phyloP scores from a whole-genome alignment of 1,284 basidiomycete genomes.

The Tremellales sp. region DNA sequence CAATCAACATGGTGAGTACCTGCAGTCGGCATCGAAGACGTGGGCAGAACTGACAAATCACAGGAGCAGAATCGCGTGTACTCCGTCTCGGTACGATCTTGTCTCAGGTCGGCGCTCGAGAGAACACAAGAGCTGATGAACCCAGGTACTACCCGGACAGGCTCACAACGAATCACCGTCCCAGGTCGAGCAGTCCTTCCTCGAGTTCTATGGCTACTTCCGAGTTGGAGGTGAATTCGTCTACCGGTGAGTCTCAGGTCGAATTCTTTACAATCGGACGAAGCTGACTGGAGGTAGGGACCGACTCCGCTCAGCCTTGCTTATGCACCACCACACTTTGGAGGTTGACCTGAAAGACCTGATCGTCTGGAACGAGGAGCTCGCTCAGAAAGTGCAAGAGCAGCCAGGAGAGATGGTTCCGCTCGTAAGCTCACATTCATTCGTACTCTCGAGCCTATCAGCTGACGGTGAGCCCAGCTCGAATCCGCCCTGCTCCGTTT shows the following conservation, averaged over 20 bases:
- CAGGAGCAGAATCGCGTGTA: slow-evolving; percentile 60
- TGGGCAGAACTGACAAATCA: background rate
- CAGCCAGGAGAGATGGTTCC: slow-evolving; percentile 85
- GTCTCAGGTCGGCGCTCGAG: background rate
- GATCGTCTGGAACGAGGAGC: slow-evolving; percentile 84
- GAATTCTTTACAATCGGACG: background rate
- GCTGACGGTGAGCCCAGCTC: slow-evolving; percentile 60
- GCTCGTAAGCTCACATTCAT: slow-evolving; percentile 56
- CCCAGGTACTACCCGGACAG: slow-evolving; percentile 60
- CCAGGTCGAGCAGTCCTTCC: slow-evolving; percentile 71
- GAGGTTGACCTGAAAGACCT: slow-evolving; percentile 91
- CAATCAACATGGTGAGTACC: too few species aligned
- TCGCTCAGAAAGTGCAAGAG: slow-evolving; percentile 86
- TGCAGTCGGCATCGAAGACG: too few species aligned
- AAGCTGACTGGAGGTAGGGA: slow-evolving; percentile 50
- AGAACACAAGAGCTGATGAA: too few species aligned
- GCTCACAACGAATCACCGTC: slow-evolving; percentile 56
- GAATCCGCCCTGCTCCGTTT: slow-evolving; percentile 80
- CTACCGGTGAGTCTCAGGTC: slow-evolving; percentile 60
- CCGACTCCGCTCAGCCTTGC: slow-evolving; percentile 79
- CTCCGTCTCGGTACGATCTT: slow-evolving; percentile 51
- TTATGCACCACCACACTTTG: slow-evolving; percentile 84
- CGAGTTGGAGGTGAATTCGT: slow-evolving; percentile 83
- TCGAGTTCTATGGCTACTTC: slow-evolving; percentile 81
- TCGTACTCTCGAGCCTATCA: background rate